A percentile compares a stretch with the other conserved stretches of the same genome.
Conservation (phyloP, 768 basidiomycete species). For the Harrya chromipes region DNA sequence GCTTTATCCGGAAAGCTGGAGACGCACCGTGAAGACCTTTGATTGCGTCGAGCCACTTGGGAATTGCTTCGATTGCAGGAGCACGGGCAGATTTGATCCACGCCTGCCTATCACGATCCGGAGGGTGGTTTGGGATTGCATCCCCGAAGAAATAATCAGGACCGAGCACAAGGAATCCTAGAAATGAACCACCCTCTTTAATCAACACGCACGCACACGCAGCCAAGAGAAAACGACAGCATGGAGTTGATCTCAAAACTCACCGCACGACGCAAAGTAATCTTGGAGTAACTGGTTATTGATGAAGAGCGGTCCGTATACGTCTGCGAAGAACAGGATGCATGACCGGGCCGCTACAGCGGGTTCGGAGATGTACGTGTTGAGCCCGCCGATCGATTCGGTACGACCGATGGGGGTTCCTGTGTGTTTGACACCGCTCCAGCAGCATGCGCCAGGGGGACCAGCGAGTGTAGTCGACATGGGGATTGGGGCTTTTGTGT, state of each 20-base stretch:
- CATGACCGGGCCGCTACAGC: constrained; percentile 13
- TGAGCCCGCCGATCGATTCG: constrained; percentile 35
- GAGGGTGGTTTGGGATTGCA: constrained; percentile 35
- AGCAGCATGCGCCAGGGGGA: too few species aligned
- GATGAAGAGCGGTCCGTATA: constrained; percentile 55
- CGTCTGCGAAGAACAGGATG: constrained; percentile 58
- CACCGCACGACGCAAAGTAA: constrained; percentile 60
- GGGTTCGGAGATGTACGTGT: constrained; percentile 54
- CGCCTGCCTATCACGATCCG: constrained; percentile 26
- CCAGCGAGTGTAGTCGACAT: too few species aligned
- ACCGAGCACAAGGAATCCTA: constrained; percentile 57
- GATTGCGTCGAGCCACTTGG: constrained; percentile 50
- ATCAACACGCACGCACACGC: constrained; percentile 1
- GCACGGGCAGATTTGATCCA: constrained; percentile 38
- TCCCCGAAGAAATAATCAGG: constrained; percentile 61
- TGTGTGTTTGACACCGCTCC: constrained; percentile 29
- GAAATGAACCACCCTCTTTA: constrained; percentile 38
- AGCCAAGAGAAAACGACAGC: too few species aligned
- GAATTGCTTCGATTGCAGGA: constrained; percentile 37
- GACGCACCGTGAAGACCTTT: constrained; percentile 43
- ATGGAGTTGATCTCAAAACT: not conserved
- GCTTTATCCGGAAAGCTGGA: not conserved
- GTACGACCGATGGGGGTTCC: constrained; percentile 43
- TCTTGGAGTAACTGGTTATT: constrained; percentile 63
- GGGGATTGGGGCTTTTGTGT: too few species aligned